phyloP scores from a whole-genome alignment of 495 filamentous ascomycete genomes.

The Xylaria telfairii region DNA sequence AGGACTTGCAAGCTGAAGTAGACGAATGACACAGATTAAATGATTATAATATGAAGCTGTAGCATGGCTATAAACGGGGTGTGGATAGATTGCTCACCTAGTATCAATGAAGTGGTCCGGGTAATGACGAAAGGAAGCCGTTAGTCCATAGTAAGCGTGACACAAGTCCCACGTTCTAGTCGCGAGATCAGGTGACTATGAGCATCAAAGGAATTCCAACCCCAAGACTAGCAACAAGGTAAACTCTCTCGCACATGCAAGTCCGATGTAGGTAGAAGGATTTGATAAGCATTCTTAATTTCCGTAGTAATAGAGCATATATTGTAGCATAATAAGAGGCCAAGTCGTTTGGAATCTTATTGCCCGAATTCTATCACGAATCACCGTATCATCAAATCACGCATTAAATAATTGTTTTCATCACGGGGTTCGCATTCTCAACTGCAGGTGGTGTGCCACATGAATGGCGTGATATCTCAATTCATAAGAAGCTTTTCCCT shows the following conservation, averaged over 20 bases:
- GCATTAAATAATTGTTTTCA: neutral
- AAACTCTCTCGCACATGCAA: neutral
- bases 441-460: constrained; percentile 17
- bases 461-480: constrained; percentile 37
- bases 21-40: neutral
- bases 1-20: neutral
- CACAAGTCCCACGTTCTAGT: constrained; percentile 1
- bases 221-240: neutral
- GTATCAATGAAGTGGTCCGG: neutral
- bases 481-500: constrained; percentile 41
- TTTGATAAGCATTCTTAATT: neutral
- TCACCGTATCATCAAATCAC: neutral
- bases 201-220: constrained; percentile 13
- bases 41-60: neutral
- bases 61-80: neutral
- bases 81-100: neutral
- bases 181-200: constrained; percentile 22
- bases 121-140: constrained; percentile 19
- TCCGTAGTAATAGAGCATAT: neutral
- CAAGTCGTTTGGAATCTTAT: neutral
- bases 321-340: neutral
- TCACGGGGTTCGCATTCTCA: constrained; percentile 23
- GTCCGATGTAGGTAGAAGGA: neutral
- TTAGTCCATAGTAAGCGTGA: neutral
- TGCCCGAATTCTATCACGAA: neutral